Evolutionary conservation across 1,139 yeast species (phyloP), one percentile per base, ranked within the genome.

Genomic region (Pneumocystis wakefieldiae): DNA sequence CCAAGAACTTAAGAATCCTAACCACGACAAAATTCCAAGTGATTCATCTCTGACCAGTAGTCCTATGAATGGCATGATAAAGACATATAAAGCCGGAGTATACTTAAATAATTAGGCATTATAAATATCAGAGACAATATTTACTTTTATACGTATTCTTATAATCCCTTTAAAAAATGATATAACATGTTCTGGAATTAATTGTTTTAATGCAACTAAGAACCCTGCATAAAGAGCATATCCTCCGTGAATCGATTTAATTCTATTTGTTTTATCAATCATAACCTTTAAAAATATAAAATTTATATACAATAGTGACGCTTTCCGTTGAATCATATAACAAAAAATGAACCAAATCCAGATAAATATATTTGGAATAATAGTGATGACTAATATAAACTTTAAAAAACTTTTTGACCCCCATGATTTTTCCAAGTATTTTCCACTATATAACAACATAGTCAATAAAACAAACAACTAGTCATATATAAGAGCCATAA

Each of bases 151-250:
- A 68, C 95, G 80, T 67, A 86, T 79, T 69, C 85, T 83, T 65
- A 86, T 73, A 32, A 80, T 72, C 0, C 89, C 85, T 64, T 82
- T 79, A 71, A 86, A 83, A 57, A 90, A 75, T 36, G 82, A 81
- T 64, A 89, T 80, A 64, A 88, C 84, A 71, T 89, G 95, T 72
- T 91, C 97, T 5, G 97, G 97, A 39, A 87, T 83, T 69, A 88
- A 77, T 73, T 91, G 97, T 73, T 89, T 90, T 72, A 89, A 82
- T 8, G 90, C 94, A 42, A 91, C 95, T 65, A 90, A 76, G 69
- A 87, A 86, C 2, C 89, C 92, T 71, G 87, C 77, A 67, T 86
- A 78, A 65, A 88, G 76, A 0, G 89, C 83, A 58, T 83, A 80
- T 28, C 89, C 84, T 0, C 96, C 97, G 64, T 87, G 87, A 62